Percentiles rank a stretch among this genome's conserved stretches.
Evolutionary conservation across 495 filamentous ascomycete species (phyloP).

Genomic region (Neurospora sp.): DNA sequence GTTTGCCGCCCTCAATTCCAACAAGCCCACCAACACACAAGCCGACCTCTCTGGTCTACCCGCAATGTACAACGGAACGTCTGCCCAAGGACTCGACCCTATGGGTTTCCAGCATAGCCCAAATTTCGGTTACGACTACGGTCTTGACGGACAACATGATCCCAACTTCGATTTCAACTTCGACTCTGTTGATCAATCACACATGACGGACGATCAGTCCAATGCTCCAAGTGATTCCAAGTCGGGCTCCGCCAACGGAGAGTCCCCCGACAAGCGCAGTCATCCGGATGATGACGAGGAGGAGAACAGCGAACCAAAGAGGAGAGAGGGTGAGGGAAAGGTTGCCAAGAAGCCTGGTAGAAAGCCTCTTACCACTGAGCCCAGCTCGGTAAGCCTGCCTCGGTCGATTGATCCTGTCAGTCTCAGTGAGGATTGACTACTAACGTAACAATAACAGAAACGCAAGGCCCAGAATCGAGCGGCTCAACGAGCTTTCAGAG

Average conservation of each 20-base stretch:
- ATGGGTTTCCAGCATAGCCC: conserved; percentile 58
- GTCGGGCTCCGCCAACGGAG: conserved; percentile 50
- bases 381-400: conserved; percentile 69
- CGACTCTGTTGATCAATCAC: conserved; percentile 54
- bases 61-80: conserved; percentile 38
- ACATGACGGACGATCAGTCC: conserved; percentile 72
- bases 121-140: conserved; percentile 64
- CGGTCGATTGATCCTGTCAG: not conserved
- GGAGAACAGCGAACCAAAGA: conserved; percentile 54
- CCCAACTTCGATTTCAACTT: conserved; percentile 51
- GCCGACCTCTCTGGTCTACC: conserved; percentile 42
- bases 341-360: conserved; percentile 87
- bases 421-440: conserved; percentile 13
- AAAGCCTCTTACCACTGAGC: conserved; percentile 91
- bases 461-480: conserved; percentile 97
- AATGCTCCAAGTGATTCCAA: conserved; percentile 36
- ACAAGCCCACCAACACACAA: conserved; percentile 32
- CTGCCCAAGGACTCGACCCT: conserved; percentile 26
- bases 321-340: conserved; percentile 67
- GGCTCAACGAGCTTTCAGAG: conserved; percentile 91
- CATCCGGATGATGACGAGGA: conserved; percentile 63
- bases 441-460: conserved; percentile 56
- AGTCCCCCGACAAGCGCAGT: conserved; percentile 74
- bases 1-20: conserved; percentile 78
- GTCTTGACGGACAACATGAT: conserved; percentile 36